Evolutionary conservation across 495 filamentous ascomycete genomes (phyloP), one percentile per base, ranked within the genome.

Genomic region (Clavariopsis aquatica): DNA sequence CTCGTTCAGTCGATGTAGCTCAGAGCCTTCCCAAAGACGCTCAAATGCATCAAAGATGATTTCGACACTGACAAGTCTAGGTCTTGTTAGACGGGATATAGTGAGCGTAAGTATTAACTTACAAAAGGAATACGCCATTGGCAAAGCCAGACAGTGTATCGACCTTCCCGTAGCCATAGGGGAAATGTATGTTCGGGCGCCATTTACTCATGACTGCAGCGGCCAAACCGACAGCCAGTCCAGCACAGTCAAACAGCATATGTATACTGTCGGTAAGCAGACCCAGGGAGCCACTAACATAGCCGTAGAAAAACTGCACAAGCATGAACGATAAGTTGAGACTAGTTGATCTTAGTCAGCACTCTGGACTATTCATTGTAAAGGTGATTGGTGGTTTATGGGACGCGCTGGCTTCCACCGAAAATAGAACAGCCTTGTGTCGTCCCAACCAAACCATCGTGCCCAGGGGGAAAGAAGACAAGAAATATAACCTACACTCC

Each of bases 211-310:
- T 93, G 13, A 99, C 91, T 12, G 95, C 88, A n/a, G 94, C 94
- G 69, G 91, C 91, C 9, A 99, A 82, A 15, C 94, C 94, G 17
- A 98, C 90, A 0, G 89, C 87, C 22, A 99, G 82, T 20, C 94
- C 94, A 15, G 96, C 83, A 67, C 94, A 99, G 75, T 99, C 94
- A 66, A 99, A 99, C 73, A 99, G 95, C 94, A 99, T 99, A 76
- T 99, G 94, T 64, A 99, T 95, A 71, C 91, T 96, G 75, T 99
- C 94, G 68, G 91, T 96, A 4, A 99, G 85, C 2, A 99, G 81
- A 0, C 94, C 94, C 7, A 99, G 81, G 0, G 95, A 98, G 57
- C 94, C 92, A 6, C 92, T 96, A 13, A 91, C 73, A 67, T 94
- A 92, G 31, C 94, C 94, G 72, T 99, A 99, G 31, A 90, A 89